Percentiles rank a stretch among this genome's conserved stretches.
Evolutionary conservation across 2,329 filamentous ascomycete genomes (phyloP).

Genomic region (Colletotrichum sojae): DNA sequence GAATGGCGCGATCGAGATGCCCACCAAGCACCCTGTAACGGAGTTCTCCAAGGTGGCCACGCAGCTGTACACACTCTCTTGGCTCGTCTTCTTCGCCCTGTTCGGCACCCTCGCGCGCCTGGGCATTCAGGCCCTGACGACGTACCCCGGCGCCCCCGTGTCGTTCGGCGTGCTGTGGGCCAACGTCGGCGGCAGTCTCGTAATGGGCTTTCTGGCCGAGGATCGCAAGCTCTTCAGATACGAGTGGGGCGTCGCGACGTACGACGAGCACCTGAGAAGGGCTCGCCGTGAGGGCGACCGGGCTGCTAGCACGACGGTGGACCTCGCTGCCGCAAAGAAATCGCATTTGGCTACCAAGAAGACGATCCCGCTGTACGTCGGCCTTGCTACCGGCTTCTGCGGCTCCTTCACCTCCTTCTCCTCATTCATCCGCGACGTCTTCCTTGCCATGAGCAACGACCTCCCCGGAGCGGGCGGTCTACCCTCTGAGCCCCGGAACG

Average conservation of each 20-base stretch:
- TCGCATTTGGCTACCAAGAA: slow-evolving; percentile 79
- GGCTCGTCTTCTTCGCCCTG: slow-evolving; percentile 88
- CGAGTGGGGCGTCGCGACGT: slow-evolving; percentile 70
- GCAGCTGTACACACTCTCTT: slow-evolving; percentile 80
- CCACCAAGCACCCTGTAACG: background rate
- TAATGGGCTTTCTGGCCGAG: slow-evolving; percentile 90
- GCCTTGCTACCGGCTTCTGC: slow-evolving; percentile 88
- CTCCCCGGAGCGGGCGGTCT: slow-evolving; percentile 58
- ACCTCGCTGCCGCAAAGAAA: slow-evolving; percentile 65
- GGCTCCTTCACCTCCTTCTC: slow-evolving; percentile 94
- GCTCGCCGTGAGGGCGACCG: slow-evolving; percentile 56
- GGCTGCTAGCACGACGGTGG: slow-evolving; percentile 50
- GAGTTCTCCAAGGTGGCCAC: slow-evolving; percentile 66
- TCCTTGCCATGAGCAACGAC: slow-evolving; percentile 84
- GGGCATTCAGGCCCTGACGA: slow-evolving; percentile 83
- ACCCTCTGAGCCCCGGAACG: slow-evolving; percentile 66
- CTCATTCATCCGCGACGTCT: slow-evolving; percentile 84
- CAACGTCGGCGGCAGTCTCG: slow-evolving; percentile 84
- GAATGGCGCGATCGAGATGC: background rate
- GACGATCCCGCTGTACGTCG: slow-evolving; percentile 89
- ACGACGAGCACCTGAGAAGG: slow-evolving; percentile 52
- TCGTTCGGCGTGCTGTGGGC: slow-evolving; percentile 85
- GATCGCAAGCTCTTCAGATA: slow-evolving; percentile 81
- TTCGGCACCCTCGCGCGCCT: slow-evolving; percentile 87
- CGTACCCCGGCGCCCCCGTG: slow-evolving; percentile 83